Evolutionary conservation across 192 early-diverging fungal genomes (phyloP).

Genomic region (Coemansia sp.): DNA sequence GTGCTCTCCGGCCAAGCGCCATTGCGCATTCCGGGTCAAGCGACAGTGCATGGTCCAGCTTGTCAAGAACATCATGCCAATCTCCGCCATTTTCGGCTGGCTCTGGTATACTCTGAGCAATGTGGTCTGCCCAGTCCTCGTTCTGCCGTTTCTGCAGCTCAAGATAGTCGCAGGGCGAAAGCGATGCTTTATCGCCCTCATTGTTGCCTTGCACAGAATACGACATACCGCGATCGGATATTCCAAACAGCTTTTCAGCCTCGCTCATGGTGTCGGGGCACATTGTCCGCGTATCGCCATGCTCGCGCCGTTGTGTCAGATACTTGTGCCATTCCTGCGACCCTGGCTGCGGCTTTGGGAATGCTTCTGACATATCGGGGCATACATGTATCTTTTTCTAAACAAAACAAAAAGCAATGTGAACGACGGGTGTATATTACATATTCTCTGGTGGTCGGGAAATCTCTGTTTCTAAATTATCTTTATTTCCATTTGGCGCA

Average conservation of each 20-base stretch:
- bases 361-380: neutral
- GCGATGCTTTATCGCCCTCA: neutral
- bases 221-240: constrained; percentile 1
- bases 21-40: constrained; percentile 18
- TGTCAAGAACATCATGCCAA: constrained; percentile 5
- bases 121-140: constrained; percentile 23
- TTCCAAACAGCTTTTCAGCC: constrained; percentile 25
- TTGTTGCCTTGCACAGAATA: neutral
- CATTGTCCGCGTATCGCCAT: constrained; percentile 14
- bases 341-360: constrained; percentile 16
- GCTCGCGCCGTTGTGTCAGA: constrained; percentile 14
- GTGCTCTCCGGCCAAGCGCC: constrained; percentile 14
- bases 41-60: constrained; percentile 16
- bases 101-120: constrained; percentile 21
- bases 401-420: neutral
- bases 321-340: constrained; percentile 28
- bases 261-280: constrained; percentile 21
- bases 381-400: neutral
- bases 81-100: neutral
- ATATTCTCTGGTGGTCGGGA: too few relatives aligned
- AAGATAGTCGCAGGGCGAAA: constrained; percentile 6
- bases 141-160: constrained; percentile 21
- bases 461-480: too few relatives aligned
- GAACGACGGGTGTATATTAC: neutral
- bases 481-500: neutral